Evolutionary conservation across 768 basidiomycete species (phyloP).

Genomic region (Steccherinum ochraceum): DNA sequence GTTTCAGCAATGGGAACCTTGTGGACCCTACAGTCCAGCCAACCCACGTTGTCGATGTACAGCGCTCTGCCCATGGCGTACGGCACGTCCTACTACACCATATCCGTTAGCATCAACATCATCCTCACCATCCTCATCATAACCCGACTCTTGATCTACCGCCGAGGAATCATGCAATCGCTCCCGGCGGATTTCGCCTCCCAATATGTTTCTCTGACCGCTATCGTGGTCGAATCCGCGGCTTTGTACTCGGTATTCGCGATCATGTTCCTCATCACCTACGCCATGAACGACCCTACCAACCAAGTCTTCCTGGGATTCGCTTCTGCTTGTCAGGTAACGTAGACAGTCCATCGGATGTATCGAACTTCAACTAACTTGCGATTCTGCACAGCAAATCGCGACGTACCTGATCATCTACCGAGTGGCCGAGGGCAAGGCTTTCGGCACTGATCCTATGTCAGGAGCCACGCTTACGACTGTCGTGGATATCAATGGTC

Average conservation of each 20-base stretch:
- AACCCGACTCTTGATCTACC: slow-evolving; percentile 15
- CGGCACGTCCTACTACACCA: slow-evolving; percentile 18
- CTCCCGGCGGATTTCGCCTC: slow-evolving; percentile 13
- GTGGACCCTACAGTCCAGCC: slow-evolving; percentile 37
- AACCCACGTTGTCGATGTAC: slow-evolving; percentile 35
- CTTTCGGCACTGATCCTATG: background rate
- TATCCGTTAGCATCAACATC: slow-evolving; percentile 21
- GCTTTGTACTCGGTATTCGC: slow-evolving; percentile 20
- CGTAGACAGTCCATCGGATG: too few relatives aligned
- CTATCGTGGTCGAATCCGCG: slow-evolving; percentile 22
- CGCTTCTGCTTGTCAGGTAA: slow-evolving; percentile 13
- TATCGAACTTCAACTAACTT: background rate
- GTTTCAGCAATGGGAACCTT: slow-evolving; percentile 33
- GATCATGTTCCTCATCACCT: slow-evolving; percentile 21
- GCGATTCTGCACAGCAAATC: slow-evolving; percentile 8
- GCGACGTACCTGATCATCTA: slow-evolving; percentile 21
- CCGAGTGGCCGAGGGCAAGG: slow-evolving; percentile 18
- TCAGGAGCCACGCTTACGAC: background rate
- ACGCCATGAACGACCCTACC: slow-evolving; percentile 15
- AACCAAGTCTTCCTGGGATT: slow-evolving; percentile 15
- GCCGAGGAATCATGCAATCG: slow-evolving; percentile 4
- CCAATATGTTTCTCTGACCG: slow-evolving; percentile 17
- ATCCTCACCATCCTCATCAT: slow-evolving; percentile 20
- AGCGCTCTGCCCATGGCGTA: slow-evolving; percentile 22
- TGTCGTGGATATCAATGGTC: background rate